Evolutionary conservation across 495 filamentous ascomycete species (phyloP), one percentile per base, ranked within the genome.

Genomic region (Trichoderma asperelloides): DNA sequence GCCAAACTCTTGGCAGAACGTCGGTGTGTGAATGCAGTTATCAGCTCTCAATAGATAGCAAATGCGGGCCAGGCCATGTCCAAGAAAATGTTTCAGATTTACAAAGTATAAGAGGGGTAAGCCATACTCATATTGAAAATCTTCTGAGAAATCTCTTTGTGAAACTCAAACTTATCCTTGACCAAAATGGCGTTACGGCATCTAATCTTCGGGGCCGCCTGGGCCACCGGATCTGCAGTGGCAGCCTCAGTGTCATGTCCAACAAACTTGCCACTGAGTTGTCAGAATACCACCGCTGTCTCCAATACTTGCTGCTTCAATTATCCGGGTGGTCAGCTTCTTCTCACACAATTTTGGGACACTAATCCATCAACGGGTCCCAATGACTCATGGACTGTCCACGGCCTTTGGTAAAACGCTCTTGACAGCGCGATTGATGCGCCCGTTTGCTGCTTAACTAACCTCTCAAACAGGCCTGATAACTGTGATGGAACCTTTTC

Each of bases 401-500:
- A 51, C 47, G 33, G 33, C 33, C 33, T 37, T 7, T 37, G 33
- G 33, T 37, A 37, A 37, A 6, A 37, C 9, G 33, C 33, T 7
- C 33, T 37, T 0, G 0, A 3, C 16, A 45, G 41, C 12, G 16
- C 7, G 11, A 18, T 45, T 45, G 41, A 45, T 37, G 33, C 33
- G 33, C 33, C 30, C 30, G 30, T 33, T 37, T 37, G 33, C 33
- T 37, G 2, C 5, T 7, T 37, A 4, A 45, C 41, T 45, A 18
- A 51, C 7, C 0, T 2, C 23, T 9, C 1, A 21, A 5, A 6
- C 3, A 51, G 47, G 87, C 91, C 90, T 1, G 90, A 93, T 74
- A 84, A 88, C 72, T 94, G 91, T 74, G 88, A 91, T 68, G 91
- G 91, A 66, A 86, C 84, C 15, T 95, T 86, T 71, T 83, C 90